Conservation (phyloP, 208 protist genomes). For the Crithidia bombi region DNA sequence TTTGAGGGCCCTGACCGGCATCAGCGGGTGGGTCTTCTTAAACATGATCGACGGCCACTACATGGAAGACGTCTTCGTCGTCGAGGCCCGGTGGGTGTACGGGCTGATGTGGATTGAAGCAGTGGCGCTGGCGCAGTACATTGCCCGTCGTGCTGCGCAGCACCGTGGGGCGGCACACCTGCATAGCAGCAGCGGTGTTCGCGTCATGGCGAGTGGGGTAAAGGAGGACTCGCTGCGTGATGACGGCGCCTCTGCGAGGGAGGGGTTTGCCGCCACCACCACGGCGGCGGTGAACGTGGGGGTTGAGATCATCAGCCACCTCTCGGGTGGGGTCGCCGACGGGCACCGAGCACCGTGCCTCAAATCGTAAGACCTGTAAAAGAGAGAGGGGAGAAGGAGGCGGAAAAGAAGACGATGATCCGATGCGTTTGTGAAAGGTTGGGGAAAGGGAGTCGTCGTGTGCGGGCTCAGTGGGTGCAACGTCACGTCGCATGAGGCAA, state of each 20-base stretch:
- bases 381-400: no score
- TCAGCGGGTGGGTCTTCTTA: slow-evolving; percentile 23
- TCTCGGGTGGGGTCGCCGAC: no score
- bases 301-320: no score
- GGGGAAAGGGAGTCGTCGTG: no score
- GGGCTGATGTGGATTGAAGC: slow-evolving; percentile 26
- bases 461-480: no score
- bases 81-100: slow-evolving; percentile 23
- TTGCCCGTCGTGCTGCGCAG: slow-evolving; percentile 6
- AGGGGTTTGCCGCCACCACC: no score
- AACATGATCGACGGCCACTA: slow-evolving; percentile 14
- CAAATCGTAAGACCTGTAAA: no score
- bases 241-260: not conserved
- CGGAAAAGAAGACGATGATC: no score
- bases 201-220: not conserved
- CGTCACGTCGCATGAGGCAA: no score
- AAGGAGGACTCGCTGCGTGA: not conserved
- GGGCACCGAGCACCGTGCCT: no score
- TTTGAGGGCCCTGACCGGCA: slow-evolving; percentile 9
- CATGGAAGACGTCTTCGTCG: slow-evolving; percentile 29
- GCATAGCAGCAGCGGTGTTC: slow-evolving; percentile 1
- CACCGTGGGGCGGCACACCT: not conserved
- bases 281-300: not conserved
- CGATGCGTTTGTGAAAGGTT: no score
- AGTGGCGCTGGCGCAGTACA: slow-evolving; percentile 26